These are phyloP conservation scores for Pseudopithomyces maydicus DNA, from an alignment of 2,329 filamentous ascomycete species.

Conservation along the genomic window DNA sequence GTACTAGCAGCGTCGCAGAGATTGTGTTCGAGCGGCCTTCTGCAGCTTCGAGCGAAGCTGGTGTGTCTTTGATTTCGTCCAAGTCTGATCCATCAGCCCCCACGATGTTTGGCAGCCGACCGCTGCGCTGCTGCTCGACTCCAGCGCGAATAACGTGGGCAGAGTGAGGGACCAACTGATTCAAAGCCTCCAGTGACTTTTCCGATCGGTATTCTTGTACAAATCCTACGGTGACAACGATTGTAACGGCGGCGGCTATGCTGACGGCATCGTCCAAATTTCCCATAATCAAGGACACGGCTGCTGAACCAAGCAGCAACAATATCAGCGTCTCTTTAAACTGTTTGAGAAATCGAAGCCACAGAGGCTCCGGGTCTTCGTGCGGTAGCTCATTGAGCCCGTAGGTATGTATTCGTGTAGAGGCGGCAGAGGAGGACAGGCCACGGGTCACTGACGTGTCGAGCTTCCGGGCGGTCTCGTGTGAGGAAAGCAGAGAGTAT, in stretches of 20 bases:
- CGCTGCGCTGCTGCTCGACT: conserved; percentile 26
- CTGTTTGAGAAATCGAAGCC: conserved; percentile 93
- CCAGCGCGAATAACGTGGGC: conserved; percentile 82
- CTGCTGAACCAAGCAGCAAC: conserved; percentile 86
- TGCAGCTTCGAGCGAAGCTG: conserved; percentile 65
- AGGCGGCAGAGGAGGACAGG: conserved; percentile 79
- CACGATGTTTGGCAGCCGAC: conserved; percentile 25
- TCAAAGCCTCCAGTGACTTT: conserved; percentile 94
- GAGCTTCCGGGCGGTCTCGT: conserved; percentile 77
- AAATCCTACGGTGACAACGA: conserved; percentile 94
- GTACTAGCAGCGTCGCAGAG: conserved; percentile 84
- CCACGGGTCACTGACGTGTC: conserved; percentile 84
- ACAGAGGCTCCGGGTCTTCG: conserved; percentile 90
- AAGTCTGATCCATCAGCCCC: conserved; percentile 50
- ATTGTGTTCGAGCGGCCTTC: conserved; percentile 82
- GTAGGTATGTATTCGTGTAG: conserved; percentile 76
- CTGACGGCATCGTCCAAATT: conserved; percentile 95
- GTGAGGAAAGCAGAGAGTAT: conserved; percentile 71
- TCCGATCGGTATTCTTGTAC: conserved; percentile 97
- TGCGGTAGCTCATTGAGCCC: conserved; percentile 95
- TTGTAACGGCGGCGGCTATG: conserved; percentile 94
- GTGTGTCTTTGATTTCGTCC: conserved; percentile 57
- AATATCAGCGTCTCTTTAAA: conserved; percentile 96
- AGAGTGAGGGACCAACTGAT: conserved; percentile 90
- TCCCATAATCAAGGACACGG: conserved; percentile 85